Percentiles rank a stretch among this genome's conserved stretches.
phyloP scores from a whole-genome alignment of 2,329 filamentous ascomycete species.

The Colletotrichum limetticola region DNA sequence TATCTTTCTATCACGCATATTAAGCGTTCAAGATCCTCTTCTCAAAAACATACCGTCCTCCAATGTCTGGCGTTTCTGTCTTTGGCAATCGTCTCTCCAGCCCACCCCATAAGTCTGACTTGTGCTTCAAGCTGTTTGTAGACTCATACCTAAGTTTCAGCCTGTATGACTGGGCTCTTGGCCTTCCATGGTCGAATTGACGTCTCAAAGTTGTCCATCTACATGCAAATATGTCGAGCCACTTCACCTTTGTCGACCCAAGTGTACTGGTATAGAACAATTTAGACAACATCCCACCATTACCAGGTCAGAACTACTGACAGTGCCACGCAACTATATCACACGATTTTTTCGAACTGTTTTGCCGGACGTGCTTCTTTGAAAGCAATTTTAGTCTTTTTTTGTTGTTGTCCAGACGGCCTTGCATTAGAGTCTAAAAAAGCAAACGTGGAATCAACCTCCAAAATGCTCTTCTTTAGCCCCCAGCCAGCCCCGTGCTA shows the following conservation, averaged over 20 bases:
- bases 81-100: no score
- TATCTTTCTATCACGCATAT: no score
- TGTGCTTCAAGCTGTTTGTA: no score
- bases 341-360: background rate
- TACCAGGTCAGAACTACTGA: background rate
- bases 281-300: background rate
- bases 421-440: conserved; percentile 67
- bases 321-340: background rate
- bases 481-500: conserved; percentile 51
- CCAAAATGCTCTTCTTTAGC: conserved; percentile 59
- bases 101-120: no score
- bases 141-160: no score
- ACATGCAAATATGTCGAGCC: background rate
- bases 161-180: background rate
- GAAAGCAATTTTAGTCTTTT: conserved; percentile 61
- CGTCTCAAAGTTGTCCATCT: background rate
- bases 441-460: conserved; percentile 58
- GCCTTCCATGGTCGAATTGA: background rate
- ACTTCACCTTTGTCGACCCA: background rate
- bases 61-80: no score
- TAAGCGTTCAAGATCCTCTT: no score
- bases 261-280: background rate
- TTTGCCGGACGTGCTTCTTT: conserved; percentile 39
- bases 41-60: no score
- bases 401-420: conserved; percentile 66